Conservation (phyloP, 2,329 filamentous ascomycete species). For the Exophiala sideris region DNA sequence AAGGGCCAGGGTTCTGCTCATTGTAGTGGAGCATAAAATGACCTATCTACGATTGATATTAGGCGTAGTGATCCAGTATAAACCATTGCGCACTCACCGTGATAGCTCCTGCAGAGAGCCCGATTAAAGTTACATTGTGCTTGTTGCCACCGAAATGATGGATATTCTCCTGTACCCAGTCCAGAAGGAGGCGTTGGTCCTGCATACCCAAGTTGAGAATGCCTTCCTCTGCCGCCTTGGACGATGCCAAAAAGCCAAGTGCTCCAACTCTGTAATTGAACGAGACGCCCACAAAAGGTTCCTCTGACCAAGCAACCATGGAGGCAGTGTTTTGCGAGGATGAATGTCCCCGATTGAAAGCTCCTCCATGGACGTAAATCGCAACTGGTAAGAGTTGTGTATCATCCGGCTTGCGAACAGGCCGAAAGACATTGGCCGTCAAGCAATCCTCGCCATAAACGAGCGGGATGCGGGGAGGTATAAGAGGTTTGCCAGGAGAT, state of each 20-base stretch:
- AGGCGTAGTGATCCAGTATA: neutral
- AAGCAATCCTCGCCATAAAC: slow-evolving; percentile 27
- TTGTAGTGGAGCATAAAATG: slow-evolving; percentile 30
- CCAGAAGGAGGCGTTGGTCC: slow-evolving; percentile 36
- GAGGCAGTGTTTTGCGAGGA: slow-evolving; percentile 57
- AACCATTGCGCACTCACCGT: slow-evolving; percentile 2
- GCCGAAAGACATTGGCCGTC: slow-evolving; percentile 28
- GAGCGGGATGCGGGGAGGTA: slow-evolving; percentile 9
- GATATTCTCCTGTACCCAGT: slow-evolving; percentile 34
- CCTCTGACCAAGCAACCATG: slow-evolving; percentile 51
- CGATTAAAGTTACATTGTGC: slow-evolving; percentile 52
- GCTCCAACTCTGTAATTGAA: slow-evolving; percentile 46
- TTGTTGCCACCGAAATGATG: slow-evolving; percentile 35
- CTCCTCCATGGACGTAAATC: slow-evolving; percentile 46
- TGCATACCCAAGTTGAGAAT: slow-evolving; percentile 41
- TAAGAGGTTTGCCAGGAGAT: slow-evolving; percentile 5
- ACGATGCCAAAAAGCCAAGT: slow-evolving; percentile 38
- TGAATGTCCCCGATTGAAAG: slow-evolving; percentile 18
- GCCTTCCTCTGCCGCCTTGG: slow-evolving; percentile 27
- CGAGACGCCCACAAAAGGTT: slow-evolving; percentile 42
- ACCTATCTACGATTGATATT: slow-evolving; percentile 32
- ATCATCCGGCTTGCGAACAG: neutral
- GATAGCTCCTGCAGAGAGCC: slow-evolving; percentile 37
- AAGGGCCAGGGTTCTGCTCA: slow-evolving; percentile 35
- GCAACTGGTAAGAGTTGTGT: slow-evolving; percentile 36